These are phyloP conservation scores for Ogataea nitratoaversa DNA, from an alignment of 805 yeast genomes.

Conservation along the genomic window DNA sequence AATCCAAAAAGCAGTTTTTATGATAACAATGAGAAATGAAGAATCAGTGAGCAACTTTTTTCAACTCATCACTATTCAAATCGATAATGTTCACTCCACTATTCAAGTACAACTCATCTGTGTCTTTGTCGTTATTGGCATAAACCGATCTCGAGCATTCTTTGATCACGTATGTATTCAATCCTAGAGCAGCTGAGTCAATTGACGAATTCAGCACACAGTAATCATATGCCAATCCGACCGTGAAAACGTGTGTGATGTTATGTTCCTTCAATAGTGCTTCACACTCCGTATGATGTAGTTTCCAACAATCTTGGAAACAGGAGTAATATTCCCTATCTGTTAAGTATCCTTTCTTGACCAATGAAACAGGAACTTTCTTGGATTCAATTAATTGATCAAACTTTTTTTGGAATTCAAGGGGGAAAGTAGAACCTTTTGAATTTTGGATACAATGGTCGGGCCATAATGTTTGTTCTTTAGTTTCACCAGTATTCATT, in stretches of 20 bases:
- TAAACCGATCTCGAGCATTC: constrained; percentile 55
- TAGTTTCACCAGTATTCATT: constrained; percentile 23
- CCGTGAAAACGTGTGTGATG: constrained; percentile 62
- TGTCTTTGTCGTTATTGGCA: constrained; percentile 34
- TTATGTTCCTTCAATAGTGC: constrained; percentile 39
- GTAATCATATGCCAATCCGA: constrained; percentile 82
- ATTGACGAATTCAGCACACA: constrained; percentile 79
- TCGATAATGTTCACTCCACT: constrained; percentile 31
- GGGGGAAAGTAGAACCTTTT: constrained; percentile 60
- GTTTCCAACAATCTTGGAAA: constrained; percentile 73
- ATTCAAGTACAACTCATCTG: constrained; percentile 27
- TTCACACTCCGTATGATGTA: constrained; percentile 64
- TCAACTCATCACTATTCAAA: constrained; percentile 8
- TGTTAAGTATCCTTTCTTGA: constrained; percentile 65
- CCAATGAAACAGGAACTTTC: constrained; percentile 36
- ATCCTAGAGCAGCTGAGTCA: constrained; percentile 63
- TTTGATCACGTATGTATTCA: constrained; percentile 54
- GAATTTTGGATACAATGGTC: constrained; percentile 81
- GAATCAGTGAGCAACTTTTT: constrained; percentile 3
- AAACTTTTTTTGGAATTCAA: constrained; percentile 39
- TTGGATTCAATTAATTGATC: constrained; percentile 21
- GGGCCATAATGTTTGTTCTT: constrained; percentile 71
- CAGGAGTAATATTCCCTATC: constrained; percentile 88
- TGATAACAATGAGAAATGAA: too few relatives aligned
- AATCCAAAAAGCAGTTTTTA: too few relatives aligned